phyloP scores from a whole-genome alignment of 164 flowering plant genomes.

The Magnolia changhungtana region DNA sequence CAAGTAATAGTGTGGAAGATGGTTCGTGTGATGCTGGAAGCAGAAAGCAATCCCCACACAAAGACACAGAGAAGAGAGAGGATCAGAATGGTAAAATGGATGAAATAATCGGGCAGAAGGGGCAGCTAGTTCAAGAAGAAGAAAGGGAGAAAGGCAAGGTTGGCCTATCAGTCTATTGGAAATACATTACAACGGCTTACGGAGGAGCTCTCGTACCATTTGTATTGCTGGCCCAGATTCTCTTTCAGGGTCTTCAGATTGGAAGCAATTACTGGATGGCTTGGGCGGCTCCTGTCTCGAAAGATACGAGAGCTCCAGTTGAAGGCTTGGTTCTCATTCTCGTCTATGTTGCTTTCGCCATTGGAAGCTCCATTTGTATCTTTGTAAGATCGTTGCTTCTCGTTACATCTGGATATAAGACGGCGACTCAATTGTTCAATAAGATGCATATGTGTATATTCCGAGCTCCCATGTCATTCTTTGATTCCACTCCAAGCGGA shows the following conservation, averaged over 20 bases:
- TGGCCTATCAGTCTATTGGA: conserved; percentile 79
- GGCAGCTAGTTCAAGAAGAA: conserved; percentile 88
- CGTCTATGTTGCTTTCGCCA: conserved; percentile 65
- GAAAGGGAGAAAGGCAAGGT: conserved; percentile 91
- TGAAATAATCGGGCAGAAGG: conserved; percentile 36
- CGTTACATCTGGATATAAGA: conserved; percentile 61
- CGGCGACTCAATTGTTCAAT: conserved; percentile 72
- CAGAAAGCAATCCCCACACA: conserved; percentile 6
- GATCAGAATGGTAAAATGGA: conserved; percentile 30
- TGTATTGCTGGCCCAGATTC: conserved; percentile 49
- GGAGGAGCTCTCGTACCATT: conserved; percentile 78
- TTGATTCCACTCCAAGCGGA: conserved; percentile 94
- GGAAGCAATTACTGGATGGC: conserved; percentile 99
- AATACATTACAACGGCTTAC: conserved; percentile 62
- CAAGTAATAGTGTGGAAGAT: conserved; percentile 8
- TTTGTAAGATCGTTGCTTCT: conserved; percentile 48
- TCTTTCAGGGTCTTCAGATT: conserved; percentile 74
- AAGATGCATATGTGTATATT: conserved; percentile 80
- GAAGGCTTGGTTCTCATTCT: conserved; percentile 34
- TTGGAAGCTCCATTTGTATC: conserved; percentile 64
- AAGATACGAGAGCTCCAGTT: conserved; percentile 45
- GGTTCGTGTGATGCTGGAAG: conserved; percentile 6
- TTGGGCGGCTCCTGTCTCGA: conserved; percentile 76
- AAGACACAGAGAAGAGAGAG: conserved; percentile 9
- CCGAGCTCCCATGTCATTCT: conserved; percentile 94